phyloP scores from a whole-genome alignment of 495 filamentous ascomycete species.

The Melanomma pulvis-pyrius region DNA sequence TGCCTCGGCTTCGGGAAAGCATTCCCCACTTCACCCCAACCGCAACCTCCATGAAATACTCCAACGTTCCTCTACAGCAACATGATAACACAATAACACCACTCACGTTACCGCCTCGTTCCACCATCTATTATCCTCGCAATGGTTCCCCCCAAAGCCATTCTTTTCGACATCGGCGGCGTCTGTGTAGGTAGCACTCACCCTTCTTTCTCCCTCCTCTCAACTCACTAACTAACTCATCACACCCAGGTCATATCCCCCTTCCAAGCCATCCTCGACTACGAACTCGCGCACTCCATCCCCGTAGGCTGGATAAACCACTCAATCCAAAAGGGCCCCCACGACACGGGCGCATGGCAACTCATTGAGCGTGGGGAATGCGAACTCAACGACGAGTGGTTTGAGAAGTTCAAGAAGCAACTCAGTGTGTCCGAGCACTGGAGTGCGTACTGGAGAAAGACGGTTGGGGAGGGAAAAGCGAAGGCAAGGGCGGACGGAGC shows the following conservation, averaged over 20 bases:
- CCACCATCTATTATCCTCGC: neutral
- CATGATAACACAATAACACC: constrained; percentile 24
- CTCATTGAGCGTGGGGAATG: constrained; percentile 55
- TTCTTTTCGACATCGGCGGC: constrained; percentile 95
- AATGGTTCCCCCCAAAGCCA: constrained; percentile 63
- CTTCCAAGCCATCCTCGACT: constrained; percentile 88
- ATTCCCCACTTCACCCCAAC: constrained; percentile 7
- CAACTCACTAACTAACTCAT: neutral
- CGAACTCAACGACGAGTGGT: constrained; percentile 66
- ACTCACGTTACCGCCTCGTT: neutral
- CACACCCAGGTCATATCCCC: constrained; percentile 78
- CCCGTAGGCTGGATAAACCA: constrained; percentile 89
- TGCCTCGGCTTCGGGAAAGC: constrained; percentile 31
- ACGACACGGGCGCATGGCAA: constrained; percentile 82
- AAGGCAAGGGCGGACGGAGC: neutral
- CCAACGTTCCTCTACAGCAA: neutral
- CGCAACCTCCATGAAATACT: neutral
- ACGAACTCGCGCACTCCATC: constrained; percentile 73
- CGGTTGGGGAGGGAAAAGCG: neutral
- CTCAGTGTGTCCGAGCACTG: constrained; percentile 67
- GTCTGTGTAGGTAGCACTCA: constrained; percentile 76
- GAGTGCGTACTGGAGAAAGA: constrained; percentile 57
- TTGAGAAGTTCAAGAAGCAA: constrained; percentile 73
- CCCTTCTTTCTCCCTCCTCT: neutral
- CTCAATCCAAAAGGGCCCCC: constrained; percentile 75